Evolutionary conservation across 2,329 filamentous ascomycete genomes (phyloP).

Genomic region (Arthrinium puccinioides): DNA sequence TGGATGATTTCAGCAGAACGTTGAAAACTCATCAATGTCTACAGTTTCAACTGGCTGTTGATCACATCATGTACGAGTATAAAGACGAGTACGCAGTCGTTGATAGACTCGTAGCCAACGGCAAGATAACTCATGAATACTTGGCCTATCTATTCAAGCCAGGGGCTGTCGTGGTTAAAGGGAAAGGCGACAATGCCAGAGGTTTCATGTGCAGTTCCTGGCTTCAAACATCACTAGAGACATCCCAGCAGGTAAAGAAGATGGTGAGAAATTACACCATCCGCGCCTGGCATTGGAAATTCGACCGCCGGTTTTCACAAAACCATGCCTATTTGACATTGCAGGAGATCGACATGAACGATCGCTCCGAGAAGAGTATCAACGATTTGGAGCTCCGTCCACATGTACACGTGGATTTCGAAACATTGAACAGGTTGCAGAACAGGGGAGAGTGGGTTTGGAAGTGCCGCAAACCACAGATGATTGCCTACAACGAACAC

Average conservation of each 20-base stretch:
- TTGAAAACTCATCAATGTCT: neutral
- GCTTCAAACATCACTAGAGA: neutral
- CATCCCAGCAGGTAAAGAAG: neutral
- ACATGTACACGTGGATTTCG: neutral
- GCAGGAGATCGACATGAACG: neutral
- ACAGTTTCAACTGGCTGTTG: neutral
- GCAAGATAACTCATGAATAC: neutral
- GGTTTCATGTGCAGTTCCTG: neutral
- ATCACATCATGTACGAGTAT: neutral
- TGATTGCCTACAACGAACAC: neutral
- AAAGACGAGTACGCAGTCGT: neutral
- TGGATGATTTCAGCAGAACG: neutral
- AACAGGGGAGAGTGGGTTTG: neutral
- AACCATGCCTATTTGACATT: neutral
- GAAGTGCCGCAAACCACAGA: neutral
- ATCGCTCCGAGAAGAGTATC: neutral
- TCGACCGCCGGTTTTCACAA: neutral
- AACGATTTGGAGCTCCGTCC: neutral
- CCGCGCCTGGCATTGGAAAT: neutral
- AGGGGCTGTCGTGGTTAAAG: neutral
- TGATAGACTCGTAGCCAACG: neutral
- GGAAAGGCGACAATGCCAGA: neutral
- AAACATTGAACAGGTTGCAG: neutral
- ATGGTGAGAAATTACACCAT: neutral
- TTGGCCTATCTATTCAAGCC: neutral